A percentile compares a stretch with the other conserved stretches of the same genome.
Conservation (phyloP, 2,329 filamentous ascomycete genomes). For the Thelonectria olida region DNA sequence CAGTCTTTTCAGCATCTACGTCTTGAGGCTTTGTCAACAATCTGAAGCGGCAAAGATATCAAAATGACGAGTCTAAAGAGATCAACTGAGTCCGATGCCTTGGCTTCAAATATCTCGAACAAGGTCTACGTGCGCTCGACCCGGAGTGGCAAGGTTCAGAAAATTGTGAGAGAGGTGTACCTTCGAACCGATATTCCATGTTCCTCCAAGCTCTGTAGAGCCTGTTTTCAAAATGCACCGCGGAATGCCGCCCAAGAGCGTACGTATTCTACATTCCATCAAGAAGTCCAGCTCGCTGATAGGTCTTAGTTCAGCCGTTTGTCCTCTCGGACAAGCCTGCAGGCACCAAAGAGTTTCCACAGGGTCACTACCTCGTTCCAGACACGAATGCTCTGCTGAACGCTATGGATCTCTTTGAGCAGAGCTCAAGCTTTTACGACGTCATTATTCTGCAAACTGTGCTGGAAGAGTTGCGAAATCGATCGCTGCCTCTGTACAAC, state of each 20-base stretch:
- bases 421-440: conserved; percentile 90
- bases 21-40: conserved; percentile 13
- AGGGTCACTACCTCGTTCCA: conserved; percentile 92
- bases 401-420: conserved; percentile 97
- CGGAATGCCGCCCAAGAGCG: conserved; percentile 81
- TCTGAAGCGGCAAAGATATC: conserved; percentile 9
- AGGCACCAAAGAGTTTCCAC: conserved; percentile 81
- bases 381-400: conserved; percentile 96
- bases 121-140: conserved; percentile 97
- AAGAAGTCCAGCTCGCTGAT: conserved; percentile 10
- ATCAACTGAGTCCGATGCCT: conserved; percentile 59
- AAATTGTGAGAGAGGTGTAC: conserved; percentile 97
- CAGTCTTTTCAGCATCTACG: conserved; percentile 31
- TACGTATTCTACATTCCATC: conserved; percentile 50
- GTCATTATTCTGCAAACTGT: conserved; percentile 97
- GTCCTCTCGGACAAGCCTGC: conserved; percentile 90
- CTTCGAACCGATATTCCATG: conserved; percentile 96
- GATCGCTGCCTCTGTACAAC: conserved; percentile 94
- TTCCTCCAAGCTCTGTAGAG: conserved; percentile 86
- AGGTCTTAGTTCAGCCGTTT: conserved; percentile 74
- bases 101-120: conserved; percentile 83
- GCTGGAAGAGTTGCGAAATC: conserved; percentile 92
- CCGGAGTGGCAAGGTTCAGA: conserved; percentile 96
- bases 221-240: conserved; percentile 79
- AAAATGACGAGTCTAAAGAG: conserved; percentile 74